phyloP scores from a whole-genome alignment of 2,329 filamentous ascomycete genomes.

The Phialophora expanda region DNA sequence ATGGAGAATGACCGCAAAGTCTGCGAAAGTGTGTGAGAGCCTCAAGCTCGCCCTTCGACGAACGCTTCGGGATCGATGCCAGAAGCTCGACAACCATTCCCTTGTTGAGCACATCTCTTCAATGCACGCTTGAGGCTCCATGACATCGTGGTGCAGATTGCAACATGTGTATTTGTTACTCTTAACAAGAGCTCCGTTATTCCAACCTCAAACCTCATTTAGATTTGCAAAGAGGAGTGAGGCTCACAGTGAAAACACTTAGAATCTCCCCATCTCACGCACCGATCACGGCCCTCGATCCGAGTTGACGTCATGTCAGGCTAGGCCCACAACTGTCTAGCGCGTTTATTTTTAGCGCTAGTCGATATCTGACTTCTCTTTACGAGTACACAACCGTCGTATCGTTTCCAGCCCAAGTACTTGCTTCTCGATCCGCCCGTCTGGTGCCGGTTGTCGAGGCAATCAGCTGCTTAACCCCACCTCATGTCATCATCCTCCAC shows the following conservation, averaged over 20 bases:
- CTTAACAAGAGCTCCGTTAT: not conserved
- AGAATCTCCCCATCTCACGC: not conserved
- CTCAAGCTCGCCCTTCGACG: not conserved
- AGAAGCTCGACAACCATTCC: not conserved
- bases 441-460: not conserved
- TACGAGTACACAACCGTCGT: not conserved
- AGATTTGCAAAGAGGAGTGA: not conserved
- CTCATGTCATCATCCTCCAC: not conserved
- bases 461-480: not conserved
- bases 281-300: not conserved
- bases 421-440: not conserved
- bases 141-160: not conserved
- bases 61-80: not conserved
- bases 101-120: not conserved
- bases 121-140: not conserved
- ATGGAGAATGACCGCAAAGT: constrained; percentile 14
- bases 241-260: not conserved
- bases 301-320: not conserved
- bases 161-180: not conserved
- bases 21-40: not conserved
- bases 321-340: not conserved
- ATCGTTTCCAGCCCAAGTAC: not conserved
- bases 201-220: not conserved
- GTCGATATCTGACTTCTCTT: not conserved
- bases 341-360: not conserved